Base-by-base conservation (phyloP, 306 rosid genomes). In the Cyclanthera cordifolia region DNA sequence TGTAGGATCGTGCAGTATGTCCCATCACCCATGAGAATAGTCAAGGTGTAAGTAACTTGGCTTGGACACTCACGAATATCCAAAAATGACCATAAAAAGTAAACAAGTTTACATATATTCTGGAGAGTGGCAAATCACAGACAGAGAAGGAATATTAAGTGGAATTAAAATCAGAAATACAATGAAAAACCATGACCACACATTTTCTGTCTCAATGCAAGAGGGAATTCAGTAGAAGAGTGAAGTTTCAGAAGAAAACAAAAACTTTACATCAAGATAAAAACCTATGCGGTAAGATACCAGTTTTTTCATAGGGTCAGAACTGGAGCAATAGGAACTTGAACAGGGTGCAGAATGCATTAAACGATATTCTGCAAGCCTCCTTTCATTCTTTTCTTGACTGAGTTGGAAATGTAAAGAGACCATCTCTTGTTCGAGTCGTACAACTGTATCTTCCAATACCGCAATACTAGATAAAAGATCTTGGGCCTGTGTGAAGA, bases 351-450 rank as follows among this genome's bases (percentile, higher is more conserved):
- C 76, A 30, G 81, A 78, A 79, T 78, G 83, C 75, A 77, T 87
- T 72, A 83, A 72, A 66, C 60, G 88, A 74, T 85, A 87, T 69
- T 83, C 88, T 48, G 86, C 85, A 32, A 87, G 95, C 75, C 85
- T 87, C 37, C 88, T 78, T 76, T 87, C 95, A 76, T 87, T 87
- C 80, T 87, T 85, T 78, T 87, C 95, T 79, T 87, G 95, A 67
- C 95, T 87, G 23, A 87, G 85, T 78, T 85, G 88, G 73, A 83
- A 87, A 76, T 85, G 90, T 79, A 85, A 85, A 79, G 90, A 80
- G 54, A 87, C 84, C 79, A 63, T 79, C 76, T 87, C 86, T 45
- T 78, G 80, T 78, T 87, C 88, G 10, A 83, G 90, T 59, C 78
- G 71, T 27, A 86, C 80, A 46, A 87, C 79, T 3, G 86, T 60